Base-by-base conservation (phyloP, 2,329 filamentous ascomycete species). In the Trichoderma arundinaceum region DNA sequence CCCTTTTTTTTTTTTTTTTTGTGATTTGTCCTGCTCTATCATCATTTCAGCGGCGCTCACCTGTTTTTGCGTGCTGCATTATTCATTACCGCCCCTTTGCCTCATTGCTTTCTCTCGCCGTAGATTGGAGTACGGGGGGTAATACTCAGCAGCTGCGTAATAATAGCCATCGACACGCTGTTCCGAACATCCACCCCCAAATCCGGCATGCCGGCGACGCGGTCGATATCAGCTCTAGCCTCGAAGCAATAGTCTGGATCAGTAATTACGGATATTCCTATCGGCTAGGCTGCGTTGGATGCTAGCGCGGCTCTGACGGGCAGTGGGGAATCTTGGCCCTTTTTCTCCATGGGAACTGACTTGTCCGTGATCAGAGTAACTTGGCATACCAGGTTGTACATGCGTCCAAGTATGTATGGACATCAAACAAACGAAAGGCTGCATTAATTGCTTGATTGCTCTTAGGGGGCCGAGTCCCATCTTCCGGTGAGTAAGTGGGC, bases 151-250 rank as follows among this genome's bases (percentile, higher is more conserved):
- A 12, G 52, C 52, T 41, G 52, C 28, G 56, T 22, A 52, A 43
- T 60, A 35, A 60, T 41, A 51, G 13, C 19, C 22, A 60, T 60
- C 12, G 1, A 7, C 17, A 22, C 17, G n/a, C 19, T 56, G 19
- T 17, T 39, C 38, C 41, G 53, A 35, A 15, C 17, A 22, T 8
- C 35, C n/a, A 19, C 56, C 56, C 59, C 49, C 59, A 22, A 63
- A 63, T 63, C 59, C 59, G 59, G 59, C 48, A 63, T 63, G 59
- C 49, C 59, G 59, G 59, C 59, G 59, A 53, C 59, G 49, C 39
- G 49, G 48, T 63, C 49, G 59, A 63, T 63, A 63, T 63, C 59
- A 63, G 59, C 59, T 63, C 59, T 63, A 63, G 59, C 59, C 59
- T 63, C 17, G 39, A 63, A 52, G 48, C 38, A 63, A 63, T 63